Base-by-base conservation (phyloP, 768 basidiomycete genomes). In the Tubosaeta sp. region DNA sequence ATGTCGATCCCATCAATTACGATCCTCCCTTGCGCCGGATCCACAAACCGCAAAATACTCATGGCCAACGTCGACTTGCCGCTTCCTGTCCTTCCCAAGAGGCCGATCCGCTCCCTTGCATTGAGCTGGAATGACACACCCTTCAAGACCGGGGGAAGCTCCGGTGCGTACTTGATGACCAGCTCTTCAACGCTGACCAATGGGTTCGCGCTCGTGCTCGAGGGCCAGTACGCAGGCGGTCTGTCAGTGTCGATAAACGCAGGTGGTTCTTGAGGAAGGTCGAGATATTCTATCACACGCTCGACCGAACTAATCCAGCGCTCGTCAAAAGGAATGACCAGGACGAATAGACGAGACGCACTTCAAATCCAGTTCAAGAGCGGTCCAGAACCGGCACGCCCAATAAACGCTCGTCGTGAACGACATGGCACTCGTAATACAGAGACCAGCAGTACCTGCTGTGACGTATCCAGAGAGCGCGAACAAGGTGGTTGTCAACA, bases 201-300 rank as follows among this genome's bases (percentile, higher is more conserved):
- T 4, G 75, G 63, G 25, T 82, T 73, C 8, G 78, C 71, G 44
- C 75, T 78, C 16, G 83, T 74, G 51, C 77, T 82, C 0, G 91
- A 91, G 0, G 94, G 94, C 94, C 94, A 96, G 61, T 94, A 94
- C 0, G 93, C 94, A 1, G 94, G 94, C 1, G 84, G 86, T 7
- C 89, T 80, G 49, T 78, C 79, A 0, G 78, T 77, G 56, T 91
- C 85, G 44, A 93, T 85, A 51, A 86, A 62, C 0, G 84, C 76
- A 3, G 90, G 83, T 0, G 94, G 87, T 63, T 95, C 92, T 65
- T 92, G 90, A 0, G 91, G 91, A 6, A 96, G 76, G 46, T 90
- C 81, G 22, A 95, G 81, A 72, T 94, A 95, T 73, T 95, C 93
- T 7, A 91, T 83, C 13, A 94, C 78, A 52, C 94, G 87, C 66